Conservation (phyloP, 2,329 filamentous ascomycete species). For the Aspergillus sp. region DNA sequence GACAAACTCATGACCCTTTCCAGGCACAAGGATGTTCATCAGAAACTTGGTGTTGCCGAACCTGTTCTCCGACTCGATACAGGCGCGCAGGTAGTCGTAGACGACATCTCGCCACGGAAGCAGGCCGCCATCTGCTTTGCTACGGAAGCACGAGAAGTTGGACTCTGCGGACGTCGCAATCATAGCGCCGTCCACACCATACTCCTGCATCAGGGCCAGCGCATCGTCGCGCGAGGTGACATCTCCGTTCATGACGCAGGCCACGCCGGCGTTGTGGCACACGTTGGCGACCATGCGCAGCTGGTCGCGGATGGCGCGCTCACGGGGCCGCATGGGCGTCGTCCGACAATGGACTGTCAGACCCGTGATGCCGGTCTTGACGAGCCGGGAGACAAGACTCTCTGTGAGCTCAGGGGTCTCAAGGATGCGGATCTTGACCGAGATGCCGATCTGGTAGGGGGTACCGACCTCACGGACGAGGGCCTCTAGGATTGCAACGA, state of each 20-base stretch:
- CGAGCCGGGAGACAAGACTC: conserved; percentile 71
- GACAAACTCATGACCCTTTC: conserved; percentile 65
- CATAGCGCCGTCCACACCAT: conserved; percentile 91
- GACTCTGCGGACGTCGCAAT: conserved; percentile 90
- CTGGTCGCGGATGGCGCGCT: conserved; percentile 82
- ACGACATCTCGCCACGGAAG: conserved; percentile 75
- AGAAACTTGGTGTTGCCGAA: conserved; percentile 93
- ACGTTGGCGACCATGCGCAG: conserved; percentile 77
- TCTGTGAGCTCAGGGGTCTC: conserved; percentile 74
- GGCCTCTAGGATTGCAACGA: conserved; percentile 78
- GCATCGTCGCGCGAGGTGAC: conserved; percentile 74
- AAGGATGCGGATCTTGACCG: conserved; percentile 91
- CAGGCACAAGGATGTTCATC: conserved; percentile 79
- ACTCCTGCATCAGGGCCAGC: conserved; percentile 68
- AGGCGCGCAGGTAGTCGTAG: conserved; percentile 67
- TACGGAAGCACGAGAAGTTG: conserved; percentile 84
- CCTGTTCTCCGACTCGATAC: conserved; percentile 77
- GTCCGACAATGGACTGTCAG: conserved; percentile 95
- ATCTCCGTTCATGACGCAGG: conserved; percentile 94
- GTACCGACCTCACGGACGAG: conserved; percentile 75
- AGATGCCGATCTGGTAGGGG: conserved; percentile 84
- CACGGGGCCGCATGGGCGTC: conserved; percentile 88
- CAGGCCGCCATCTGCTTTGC: conserved; percentile 65
- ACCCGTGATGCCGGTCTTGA: conserved; percentile 84
- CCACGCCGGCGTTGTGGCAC: conserved; percentile 80